Conservation (phyloP, 805 yeast species). For the Kodamaea lidongshanica region DNA sequence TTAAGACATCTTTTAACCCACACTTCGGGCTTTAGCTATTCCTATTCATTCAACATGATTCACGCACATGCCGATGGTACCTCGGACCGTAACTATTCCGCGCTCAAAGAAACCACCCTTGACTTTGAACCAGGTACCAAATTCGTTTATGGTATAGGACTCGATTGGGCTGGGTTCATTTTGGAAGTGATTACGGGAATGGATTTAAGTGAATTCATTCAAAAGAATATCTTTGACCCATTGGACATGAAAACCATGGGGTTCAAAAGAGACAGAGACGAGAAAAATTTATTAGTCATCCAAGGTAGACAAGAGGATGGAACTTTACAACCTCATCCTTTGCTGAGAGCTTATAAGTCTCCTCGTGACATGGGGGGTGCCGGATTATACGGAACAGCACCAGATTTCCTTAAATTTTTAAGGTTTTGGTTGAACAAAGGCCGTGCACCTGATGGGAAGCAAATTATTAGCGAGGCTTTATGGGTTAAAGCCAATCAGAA, state of each 20-base stretch:
- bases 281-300: slow-evolving; percentile 3
- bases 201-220: slow-evolving; percentile 26
- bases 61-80: slow-evolving; percentile 3
- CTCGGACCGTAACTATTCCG: slow-evolving; percentile 5
- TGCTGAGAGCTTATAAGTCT: slow-evolving; percentile 1
- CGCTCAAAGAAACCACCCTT: slow-evolving; percentile 5
- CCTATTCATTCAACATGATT: slow-evolving; percentile 6
- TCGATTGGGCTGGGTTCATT: slow-evolving; percentile 35
- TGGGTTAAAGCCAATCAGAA: slow-evolving; percentile 3
- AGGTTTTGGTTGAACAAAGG: slow-evolving; percentile 39
- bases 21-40: slow-evolving; percentile 23
- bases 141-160: slow-evolving; percentile 33
- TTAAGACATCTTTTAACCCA: slow-evolving; percentile 25
- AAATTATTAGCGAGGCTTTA: slow-evolving; percentile 3
- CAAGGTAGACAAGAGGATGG: slow-evolving; percentile 2
- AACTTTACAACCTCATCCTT: neutral
- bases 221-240: slow-evolving; percentile 27
- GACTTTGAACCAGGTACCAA: slow-evolving; percentile 32
- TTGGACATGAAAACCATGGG: slow-evolving; percentile 13
- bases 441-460: slow-evolving; percentile 28
- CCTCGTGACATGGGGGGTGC: slow-evolving; percentile 38
- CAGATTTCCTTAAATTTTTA: slow-evolving; percentile 33
- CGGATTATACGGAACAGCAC: slow-evolving; percentile 33
- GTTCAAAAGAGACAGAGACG: slow-evolving; percentile 4
- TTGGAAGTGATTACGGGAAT: slow-evolving; percentile 29